These are phyloP conservation scores for Melanopsichium pennsylvanicum DNA, from an alignment of 1,284 basidiomycete genomes.

Conservation along the genomic window DNA sequence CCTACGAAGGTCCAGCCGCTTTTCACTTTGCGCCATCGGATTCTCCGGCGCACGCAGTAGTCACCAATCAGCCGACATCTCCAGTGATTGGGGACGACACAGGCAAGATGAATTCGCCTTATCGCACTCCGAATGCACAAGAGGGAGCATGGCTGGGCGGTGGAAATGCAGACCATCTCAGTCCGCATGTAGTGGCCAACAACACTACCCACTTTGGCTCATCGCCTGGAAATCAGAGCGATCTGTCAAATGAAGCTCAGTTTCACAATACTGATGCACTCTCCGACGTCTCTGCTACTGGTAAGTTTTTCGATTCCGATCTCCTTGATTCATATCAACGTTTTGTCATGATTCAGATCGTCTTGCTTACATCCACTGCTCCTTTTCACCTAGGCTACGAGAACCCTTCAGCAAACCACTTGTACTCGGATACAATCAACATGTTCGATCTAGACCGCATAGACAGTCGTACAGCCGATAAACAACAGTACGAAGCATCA, in stretches of 20 bases:
- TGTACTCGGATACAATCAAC: conserved; percentile 33
- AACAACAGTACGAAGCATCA: conserved; percentile 9
- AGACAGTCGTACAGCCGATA: not conserved
- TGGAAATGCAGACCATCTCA: conserved; percentile 8
- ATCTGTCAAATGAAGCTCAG: conserved; percentile 49
- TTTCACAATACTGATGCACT: conserved; percentile 32
- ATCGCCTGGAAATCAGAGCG: conserved; percentile 40
- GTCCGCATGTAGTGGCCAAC: conserved; percentile 10
- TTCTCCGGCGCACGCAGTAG: too few species aligned
- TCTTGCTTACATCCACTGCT: not conserved
- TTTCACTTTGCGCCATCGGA: conserved; percentile 1
- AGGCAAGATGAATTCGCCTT: conserved; percentile 28
- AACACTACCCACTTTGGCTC: conserved; percentile 23
- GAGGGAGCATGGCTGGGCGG: conserved; percentile 38
- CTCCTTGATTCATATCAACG: too few species aligned
- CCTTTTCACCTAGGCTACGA: conserved; percentile 12
- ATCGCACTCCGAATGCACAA: conserved; percentile 22
- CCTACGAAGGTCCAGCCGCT: conserved; percentile 30
- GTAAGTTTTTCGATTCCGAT: too few species aligned
- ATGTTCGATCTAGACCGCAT: conserved; percentile 19
- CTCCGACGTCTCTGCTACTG: conserved; percentile 27
- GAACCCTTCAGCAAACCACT: conserved; percentile 18
- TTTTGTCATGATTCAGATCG: too few species aligned
- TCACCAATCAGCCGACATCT: too few species aligned
- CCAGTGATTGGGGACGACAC: too few species aligned